Conservation (phyloP, 306 rosid species). For the Hippophae gyantsensis region DNA sequence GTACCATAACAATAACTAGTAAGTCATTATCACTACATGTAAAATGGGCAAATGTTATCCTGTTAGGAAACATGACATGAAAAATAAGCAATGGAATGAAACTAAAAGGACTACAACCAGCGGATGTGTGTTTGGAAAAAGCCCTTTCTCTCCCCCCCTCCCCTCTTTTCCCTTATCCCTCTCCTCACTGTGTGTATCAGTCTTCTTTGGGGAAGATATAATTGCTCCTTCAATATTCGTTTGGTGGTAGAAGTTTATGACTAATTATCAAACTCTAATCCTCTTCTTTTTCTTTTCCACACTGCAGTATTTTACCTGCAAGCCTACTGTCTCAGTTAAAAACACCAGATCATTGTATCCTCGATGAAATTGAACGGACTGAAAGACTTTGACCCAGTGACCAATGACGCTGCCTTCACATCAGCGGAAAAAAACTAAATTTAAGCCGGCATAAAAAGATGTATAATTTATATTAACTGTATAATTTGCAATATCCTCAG, state of each 20-base stretch:
- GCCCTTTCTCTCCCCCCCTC: too few relatives aligned
- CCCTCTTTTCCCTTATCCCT: too few relatives aligned
- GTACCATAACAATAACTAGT: slow-evolving; percentile 22
- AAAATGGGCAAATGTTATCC: slow-evolving; percentile 17
- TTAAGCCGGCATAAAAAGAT: background rate
- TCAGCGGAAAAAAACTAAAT: slow-evolving; percentile 21
- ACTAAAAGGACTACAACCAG: too few relatives aligned
- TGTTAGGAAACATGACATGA: background rate
- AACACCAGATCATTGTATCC: slow-evolving; percentile 72
- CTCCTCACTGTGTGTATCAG: too few relatives aligned
- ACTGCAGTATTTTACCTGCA: slow-evolving; percentile 56
- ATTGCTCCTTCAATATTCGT: too few relatives aligned
- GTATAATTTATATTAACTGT: background rate
- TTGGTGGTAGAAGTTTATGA: too few relatives aligned
- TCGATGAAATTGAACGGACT: slow-evolving; percentile 59
- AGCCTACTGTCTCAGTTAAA: slow-evolving; percentile 73
- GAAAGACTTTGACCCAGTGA: slow-evolving; percentile 66
- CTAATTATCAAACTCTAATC: too few relatives aligned
- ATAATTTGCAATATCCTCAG: background rate
- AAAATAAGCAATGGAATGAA: too few relatives aligned
- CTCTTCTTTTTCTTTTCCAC: slow-evolving; percentile 6
- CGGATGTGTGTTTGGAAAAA: too few relatives aligned
- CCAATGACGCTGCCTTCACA: slow-evolving; percentile 65
- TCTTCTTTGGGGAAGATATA: too few relatives aligned
- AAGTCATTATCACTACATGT: slow-evolving; percentile 3